A percentile compares a stretch with the other conserved stretches of the same genome.
Conservation (phyloP, 148 eudicot species). For the Camellia japonica region DNA sequence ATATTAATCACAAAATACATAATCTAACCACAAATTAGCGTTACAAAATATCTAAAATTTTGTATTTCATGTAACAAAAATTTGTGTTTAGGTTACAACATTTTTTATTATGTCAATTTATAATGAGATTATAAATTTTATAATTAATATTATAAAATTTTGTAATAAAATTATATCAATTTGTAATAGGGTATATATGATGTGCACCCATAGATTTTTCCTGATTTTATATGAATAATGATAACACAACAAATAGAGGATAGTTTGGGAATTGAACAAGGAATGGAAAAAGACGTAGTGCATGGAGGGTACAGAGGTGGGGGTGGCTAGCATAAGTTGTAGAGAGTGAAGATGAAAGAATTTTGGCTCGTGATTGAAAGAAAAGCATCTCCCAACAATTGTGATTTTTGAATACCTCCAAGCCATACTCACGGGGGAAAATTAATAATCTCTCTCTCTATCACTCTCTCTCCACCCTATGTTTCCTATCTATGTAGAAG, state of each 20-base stretch:
- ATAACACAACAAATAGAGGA: not conserved
- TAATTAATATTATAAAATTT: too few species aligned
- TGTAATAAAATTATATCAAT: too few species aligned
- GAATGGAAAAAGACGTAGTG: not conserved
- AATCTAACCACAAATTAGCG: too few species aligned
- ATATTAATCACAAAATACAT: too few species aligned
- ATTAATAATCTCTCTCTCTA: not conserved
- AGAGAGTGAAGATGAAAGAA: not conserved
- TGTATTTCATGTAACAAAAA: too few species aligned
- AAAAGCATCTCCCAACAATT: not conserved
- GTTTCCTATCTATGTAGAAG: not conserved
- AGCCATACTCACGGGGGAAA: not conserved
- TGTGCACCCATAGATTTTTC: too few species aligned
- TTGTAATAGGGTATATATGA: too few species aligned
- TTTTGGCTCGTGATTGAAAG: conserved; percentile 3
- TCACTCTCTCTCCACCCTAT: not conserved
- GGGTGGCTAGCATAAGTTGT: not conserved
- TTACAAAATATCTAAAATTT: too few species aligned
- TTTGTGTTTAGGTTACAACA: too few species aligned
- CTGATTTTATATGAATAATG: too few species aligned
- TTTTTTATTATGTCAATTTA: too few species aligned
- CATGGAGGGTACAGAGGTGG: conserved; percentile 1
- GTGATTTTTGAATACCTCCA: conserved; percentile 4
- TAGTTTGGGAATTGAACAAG: not conserved
- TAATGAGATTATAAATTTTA: too few species aligned